These are phyloP conservation scores for Platanthera guangdongensis DNA, from an alignment of 106 monocot species.

Conservation along the genomic window DNA sequence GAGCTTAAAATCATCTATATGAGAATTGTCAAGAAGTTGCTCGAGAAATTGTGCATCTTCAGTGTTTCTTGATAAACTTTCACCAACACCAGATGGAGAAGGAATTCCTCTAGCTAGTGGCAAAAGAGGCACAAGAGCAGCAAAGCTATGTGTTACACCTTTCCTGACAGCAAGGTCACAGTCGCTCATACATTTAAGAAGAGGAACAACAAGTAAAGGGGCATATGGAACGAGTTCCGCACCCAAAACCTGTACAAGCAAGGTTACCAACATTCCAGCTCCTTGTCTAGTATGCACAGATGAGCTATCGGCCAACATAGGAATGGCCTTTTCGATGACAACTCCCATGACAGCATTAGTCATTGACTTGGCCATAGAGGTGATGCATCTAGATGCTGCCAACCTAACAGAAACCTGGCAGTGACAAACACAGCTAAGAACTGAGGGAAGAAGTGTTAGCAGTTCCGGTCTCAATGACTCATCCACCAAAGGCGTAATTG, in stretches of 20 bases:
- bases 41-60: constrained; percentile 92
- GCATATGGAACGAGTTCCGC: constrained; percentile 83
- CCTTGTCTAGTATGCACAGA: constrained; percentile 85
- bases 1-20: constrained; percentile 92
- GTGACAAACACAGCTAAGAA: constrained; percentile 67
- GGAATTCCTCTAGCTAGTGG: constrained; percentile 73
- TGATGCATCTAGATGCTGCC: constrained; percentile 87
- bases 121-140: constrained; percentile 85
- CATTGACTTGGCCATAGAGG: constrained; percentile 90
- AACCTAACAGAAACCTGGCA: constrained; percentile 84
- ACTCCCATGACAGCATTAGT: constrained; percentile 58
- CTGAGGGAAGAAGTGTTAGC: constrained; percentile 77
- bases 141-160: constrained; percentile 94
- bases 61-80: constrained; percentile 51
- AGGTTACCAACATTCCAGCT: constrained; percentile 83
- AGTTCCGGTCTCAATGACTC: constrained; percentile 44
- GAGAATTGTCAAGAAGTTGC: constrained; percentile 96
- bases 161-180: constrained; percentile 71
- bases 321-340: constrained; percentile 72
- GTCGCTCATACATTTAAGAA: constrained; percentile 90
- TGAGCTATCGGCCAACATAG: constrained; percentile 63
- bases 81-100: constrained; percentile 53
- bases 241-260: constrained; percentile 84
- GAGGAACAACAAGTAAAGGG: constrained; percentile 90
- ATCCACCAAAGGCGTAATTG: constrained; percentile 60